Percentiles rank a stretch among this genome's conserved stretches.
phyloP scores from a whole-genome alignment of 2,329 filamentous ascomycete species.

The Penicillium sp. region DNA sequence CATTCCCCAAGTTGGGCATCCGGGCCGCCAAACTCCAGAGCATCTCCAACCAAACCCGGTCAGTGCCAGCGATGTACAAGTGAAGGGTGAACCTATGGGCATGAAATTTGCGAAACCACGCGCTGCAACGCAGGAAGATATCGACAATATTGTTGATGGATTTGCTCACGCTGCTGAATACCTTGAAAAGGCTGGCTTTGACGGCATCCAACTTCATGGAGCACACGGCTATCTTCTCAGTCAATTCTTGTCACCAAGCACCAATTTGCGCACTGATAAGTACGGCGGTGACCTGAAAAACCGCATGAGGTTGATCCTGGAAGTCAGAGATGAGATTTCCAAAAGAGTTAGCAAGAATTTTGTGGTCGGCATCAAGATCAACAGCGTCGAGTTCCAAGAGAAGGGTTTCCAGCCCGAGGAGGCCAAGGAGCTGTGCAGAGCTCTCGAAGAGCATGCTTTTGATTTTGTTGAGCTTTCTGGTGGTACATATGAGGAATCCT shows the following conservation, averaged over 20 bases:
- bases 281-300: constrained; percentile 71
- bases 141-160: constrained; percentile 60
- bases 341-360: constrained; percentile 42
- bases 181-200: constrained; percentile 64
- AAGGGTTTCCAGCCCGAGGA: constrained; percentile 53
- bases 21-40: constrained; percentile 59
- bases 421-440: constrained; percentile 47
- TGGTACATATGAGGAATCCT: constrained; percentile 60
- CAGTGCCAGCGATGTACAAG: constrained; percentile 55
- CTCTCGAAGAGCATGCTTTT: constrained; percentile 38
- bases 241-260: constrained; percentile 58
- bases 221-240: constrained; percentile 64
- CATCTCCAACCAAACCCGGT: constrained; percentile 55
- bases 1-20: constrained; percentile 66
- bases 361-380: constrained; percentile 62
- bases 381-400: constrained; percentile 62
- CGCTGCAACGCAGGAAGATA: constrained; percentile 35
- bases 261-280: constrained; percentile 63
- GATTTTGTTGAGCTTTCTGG: constrained; percentile 63
- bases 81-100: constrained; percentile 39
- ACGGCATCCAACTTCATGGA: constrained; percentile 55
- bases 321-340: constrained; percentile 48
- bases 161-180: constrained; percentile 67
- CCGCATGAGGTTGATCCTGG: constrained; percentile 63
- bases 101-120: constrained; percentile 42